Percentiles rank a stretch among this genome's conserved stretches.
phyloP scores from a whole-genome alignment of 148 eudicot species.

The Chenopodium formosanum region DNA sequence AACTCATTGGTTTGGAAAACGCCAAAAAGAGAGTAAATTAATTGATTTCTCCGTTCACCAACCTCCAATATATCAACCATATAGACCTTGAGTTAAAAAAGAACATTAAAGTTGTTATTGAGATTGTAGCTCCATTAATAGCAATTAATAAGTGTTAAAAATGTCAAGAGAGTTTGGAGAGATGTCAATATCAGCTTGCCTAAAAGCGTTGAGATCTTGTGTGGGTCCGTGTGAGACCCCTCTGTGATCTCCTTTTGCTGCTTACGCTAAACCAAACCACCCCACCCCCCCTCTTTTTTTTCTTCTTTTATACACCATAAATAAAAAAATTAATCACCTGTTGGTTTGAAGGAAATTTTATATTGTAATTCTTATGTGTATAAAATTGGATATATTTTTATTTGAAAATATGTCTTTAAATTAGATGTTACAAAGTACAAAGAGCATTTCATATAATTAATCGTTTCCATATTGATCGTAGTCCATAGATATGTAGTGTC shows the following conservation, averaged over 20 bases:
- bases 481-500: too few species aligned
- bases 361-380: too few species aligned
- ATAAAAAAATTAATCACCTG: too few species aligned
- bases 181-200: conserved; percentile 19
- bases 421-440: too few species aligned
- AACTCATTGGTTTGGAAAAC: conserved; percentile 13
- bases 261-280: conserved; percentile 22
- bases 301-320: too few species aligned
- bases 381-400: too few species aligned
- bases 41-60: conserved; percentile 22
- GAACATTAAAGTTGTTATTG: background rate
- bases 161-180: conserved; percentile 27
- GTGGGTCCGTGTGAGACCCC: conserved; percentile 19
- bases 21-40: background rate
- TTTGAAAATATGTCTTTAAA: too few species aligned
- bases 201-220: conserved; percentile 22
- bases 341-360: too few species aligned
- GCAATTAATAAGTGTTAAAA: conserved; percentile 3
- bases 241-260: conserved; percentile 29
- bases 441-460: too few species aligned
- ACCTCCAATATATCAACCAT: conserved; percentile 24
- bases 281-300: too few species aligned
- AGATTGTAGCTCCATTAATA: conserved; percentile 30
- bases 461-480: too few species aligned
- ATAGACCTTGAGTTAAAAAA: conserved; percentile 9